phyloP scores from a whole-genome alignment of 75 land plant species.

The Chamaecyparis obtusa region DNA sequence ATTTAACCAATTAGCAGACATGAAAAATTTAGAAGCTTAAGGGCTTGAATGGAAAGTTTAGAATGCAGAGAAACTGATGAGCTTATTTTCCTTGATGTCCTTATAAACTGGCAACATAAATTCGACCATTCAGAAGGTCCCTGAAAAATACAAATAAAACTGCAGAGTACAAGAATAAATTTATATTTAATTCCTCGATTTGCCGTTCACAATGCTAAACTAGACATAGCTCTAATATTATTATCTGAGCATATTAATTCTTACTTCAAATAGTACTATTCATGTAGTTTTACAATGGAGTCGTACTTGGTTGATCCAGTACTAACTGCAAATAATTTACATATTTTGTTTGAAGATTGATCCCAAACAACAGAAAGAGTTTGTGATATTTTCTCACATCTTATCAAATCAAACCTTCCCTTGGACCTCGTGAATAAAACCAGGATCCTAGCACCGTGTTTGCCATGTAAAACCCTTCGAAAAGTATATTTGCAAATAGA shows the following conservation, averaged over 20 bases:
- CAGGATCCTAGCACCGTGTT: neutral
- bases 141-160: neutral
- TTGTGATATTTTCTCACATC: neutral
- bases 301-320: neutral
- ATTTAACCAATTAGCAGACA: neutral
- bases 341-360: neutral
- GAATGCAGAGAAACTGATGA: neutral
- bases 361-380: neutral
- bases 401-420: neutral
- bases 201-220: neutral
- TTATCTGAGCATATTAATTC: neutral
- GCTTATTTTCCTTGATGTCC: neutral
- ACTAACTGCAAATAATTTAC: neutral
- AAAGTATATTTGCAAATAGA: too few species aligned
- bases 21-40: neutral
- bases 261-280: neutral
- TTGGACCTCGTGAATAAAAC: neutral
- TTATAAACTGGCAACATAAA: neutral
- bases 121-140: neutral
- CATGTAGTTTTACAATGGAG: neutral
- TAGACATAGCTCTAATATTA: neutral
- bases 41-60: neutral
- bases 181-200: neutral
- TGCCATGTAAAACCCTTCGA: neutral
- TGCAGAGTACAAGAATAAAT: neutral